phyloP scores from a whole-genome alignment of 2,329 filamentous ascomycete genomes.

The Tolypocladium album region DNA sequence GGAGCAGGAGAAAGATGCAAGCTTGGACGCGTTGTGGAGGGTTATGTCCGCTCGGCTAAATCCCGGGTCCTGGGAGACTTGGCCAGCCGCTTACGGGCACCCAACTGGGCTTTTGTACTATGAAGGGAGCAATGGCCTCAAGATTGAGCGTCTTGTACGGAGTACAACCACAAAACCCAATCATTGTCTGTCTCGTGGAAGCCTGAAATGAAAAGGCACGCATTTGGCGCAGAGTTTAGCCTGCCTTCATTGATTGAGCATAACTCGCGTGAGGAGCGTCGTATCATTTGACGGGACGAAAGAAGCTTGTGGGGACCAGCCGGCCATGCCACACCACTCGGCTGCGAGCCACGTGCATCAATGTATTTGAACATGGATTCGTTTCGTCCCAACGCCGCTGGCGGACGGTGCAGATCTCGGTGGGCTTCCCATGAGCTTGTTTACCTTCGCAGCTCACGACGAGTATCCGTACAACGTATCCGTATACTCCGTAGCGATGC shows the following conservation, averaged over 20 bases:
- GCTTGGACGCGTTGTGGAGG: not conserved
- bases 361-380: not conserved
- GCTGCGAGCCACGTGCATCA: not conserved
- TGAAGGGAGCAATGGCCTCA: not conserved
- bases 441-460: not conserved
- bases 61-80: not conserved
- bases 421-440: not conserved
- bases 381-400: not conserved
- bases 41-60: not conserved
- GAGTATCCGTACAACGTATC: not conserved
- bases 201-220: not conserved
- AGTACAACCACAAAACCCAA: not conserved
- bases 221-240: not conserved
- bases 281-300: not conserved
- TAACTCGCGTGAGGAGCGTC: not conserved
- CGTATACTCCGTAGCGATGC: not conserved
- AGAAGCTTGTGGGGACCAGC: not conserved
- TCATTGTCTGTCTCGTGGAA: not conserved
- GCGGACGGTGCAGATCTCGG: not conserved
- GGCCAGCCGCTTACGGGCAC: too few relatives aligned
- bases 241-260: not conserved
- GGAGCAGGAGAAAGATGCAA: not conserved
- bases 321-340: not conserved
- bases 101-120: too few relatives aligned
- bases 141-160: not conserved